Base-by-base conservation (phyloP, 129 eudicot genomes). In the Pseudognaphalium luteoalbum region DNA sequence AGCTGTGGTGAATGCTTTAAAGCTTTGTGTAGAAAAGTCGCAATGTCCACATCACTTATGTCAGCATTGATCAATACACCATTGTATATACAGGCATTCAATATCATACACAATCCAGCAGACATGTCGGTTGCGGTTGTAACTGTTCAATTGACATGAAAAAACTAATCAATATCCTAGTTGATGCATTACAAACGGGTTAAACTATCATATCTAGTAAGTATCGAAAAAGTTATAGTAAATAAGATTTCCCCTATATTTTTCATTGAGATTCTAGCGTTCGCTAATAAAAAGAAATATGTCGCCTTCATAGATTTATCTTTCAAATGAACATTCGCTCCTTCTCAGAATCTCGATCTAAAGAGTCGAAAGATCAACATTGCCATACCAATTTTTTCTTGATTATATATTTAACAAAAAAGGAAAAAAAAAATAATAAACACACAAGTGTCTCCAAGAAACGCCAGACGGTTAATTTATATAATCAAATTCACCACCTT, bases 1-100 rank as follows among this genome's bases (percentile, higher is more conserved):
- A 79, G 74, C 5, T 65, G n/a, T 34, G 78, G 73, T 42, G n/a
- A 67, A 79, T 28, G 35, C 39, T 21, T 79, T n/a, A 50, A 52
- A 56, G 42, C 21, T 6, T 21, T 16, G 14, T 19, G 60, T 59
- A 79, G 47, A 73, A 79, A 72, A 37, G 34, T 44, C 5, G 54
- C 67, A 30, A 79, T 44, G 66, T 65, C 68, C 47, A 35, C 4
- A 21, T 79, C 78, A 14, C 33, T 10, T 7, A 8, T 66, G 29
- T 79, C 74, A 25, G 72, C 78, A 56, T 79, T 73, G 21, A 79
- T 28, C 67, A 79, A 25, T 35, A 79, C 74, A 37, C 68, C 54
- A 41, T 79, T 73, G 1, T 50, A 79, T 16, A n/a, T 6, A 12
- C 57, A 9, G 50, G 62, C 78, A 5, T 12, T 56, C 0, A 25